Conservation (phyloP, 306 rosid species). For the Inga leiocalycina region DNA sequence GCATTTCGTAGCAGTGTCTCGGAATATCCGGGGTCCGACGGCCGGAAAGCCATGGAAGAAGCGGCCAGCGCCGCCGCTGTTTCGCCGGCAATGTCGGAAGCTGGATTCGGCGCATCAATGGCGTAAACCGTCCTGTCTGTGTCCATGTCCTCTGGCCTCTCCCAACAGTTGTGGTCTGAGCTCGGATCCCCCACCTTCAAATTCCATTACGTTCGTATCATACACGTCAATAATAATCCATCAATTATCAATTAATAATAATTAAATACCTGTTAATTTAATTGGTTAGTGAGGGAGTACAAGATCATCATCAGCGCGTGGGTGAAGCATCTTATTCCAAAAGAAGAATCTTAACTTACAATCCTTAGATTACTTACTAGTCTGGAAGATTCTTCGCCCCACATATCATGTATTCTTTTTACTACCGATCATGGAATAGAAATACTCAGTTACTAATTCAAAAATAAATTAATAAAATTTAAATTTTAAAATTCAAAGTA, state of each 20-base stretch:
- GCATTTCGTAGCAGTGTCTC: constrained; percentile 74
- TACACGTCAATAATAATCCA: not conserved
- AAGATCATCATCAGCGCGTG: not conserved
- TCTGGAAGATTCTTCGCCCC: not conserved
- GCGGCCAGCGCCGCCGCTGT: constrained; percentile 88
- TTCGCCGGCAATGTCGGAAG: constrained; percentile 90
- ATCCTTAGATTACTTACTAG: not conserved
- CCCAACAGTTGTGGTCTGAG: constrained; percentile 84
- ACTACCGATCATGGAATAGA: not conserved
- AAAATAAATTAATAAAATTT: not conserved
- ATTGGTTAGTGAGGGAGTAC: not conserved
- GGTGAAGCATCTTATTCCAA: not conserved
- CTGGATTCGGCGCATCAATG: constrained; percentile 85
- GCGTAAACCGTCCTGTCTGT: constrained; percentile 75
- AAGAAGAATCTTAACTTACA: not conserved
- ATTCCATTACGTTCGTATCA: not conserved
- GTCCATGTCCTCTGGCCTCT: constrained; percentile 97
- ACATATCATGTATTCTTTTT: not conserved
- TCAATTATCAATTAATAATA: not conserved
- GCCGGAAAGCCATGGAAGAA: constrained; percentile 71
- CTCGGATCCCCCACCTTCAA: constrained; percentile 87
- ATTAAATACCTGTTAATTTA: not conserved
- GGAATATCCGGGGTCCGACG: constrained; percentile 69
- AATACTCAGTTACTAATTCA: not conserved
- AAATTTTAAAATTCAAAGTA: not conserved